phyloP scores from a whole-genome alignment of 352 stramenopile genomes.

The Pythium monospermum region DNA sequence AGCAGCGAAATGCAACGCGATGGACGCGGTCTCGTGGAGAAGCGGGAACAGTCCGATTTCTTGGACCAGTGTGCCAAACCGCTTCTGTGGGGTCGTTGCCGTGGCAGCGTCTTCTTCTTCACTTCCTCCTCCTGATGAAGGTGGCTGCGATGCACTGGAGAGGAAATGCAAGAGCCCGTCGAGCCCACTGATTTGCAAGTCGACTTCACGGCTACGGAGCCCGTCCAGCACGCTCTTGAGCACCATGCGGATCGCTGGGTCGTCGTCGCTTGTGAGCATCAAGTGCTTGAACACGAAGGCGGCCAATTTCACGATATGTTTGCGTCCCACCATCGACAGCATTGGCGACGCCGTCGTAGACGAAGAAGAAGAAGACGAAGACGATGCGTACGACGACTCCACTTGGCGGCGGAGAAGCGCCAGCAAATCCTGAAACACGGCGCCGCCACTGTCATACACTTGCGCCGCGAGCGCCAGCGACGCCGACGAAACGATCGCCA shows the following conservation, averaged over 20 bases:
- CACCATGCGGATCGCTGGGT: constrained; percentile 43
- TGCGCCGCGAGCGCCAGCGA: constrained; percentile 42
- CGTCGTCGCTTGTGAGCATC: constrained; percentile 40
- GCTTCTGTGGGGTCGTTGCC: constrained; percentile 27
- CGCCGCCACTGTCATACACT: constrained; percentile 25
- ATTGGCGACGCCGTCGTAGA: neutral
- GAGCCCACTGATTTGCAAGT: constrained; percentile 64
- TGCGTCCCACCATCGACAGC: constrained; percentile 38
- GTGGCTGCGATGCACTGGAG: no score
- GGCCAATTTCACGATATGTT: constrained; percentile 65
- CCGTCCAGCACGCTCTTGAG: constrained; percentile 61
- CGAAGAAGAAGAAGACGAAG: neutral
- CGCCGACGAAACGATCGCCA: constrained; percentile 52
- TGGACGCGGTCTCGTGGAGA: constrained; percentile 52
- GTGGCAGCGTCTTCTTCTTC: constrained; percentile 14
- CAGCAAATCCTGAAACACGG: constrained; percentile 20
- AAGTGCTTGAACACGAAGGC: constrained; percentile 77
- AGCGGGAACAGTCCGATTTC: constrained; percentile 76
- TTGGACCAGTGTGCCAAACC: constrained; percentile 55
- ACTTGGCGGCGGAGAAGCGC: constrained; percentile 49
- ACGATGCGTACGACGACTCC: constrained; percentile 39
- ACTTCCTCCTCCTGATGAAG: constrained; percentile 7
- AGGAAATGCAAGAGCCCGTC: constrained; percentile 76
- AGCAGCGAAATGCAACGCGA: constrained; percentile 33
- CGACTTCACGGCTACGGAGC: constrained; percentile 52